Evolutionary conservation across 371 early-diverging fungal species (phyloP), one percentile per base, ranked within the genome.

Genomic region (Apophysomyces variabilis): DNA sequence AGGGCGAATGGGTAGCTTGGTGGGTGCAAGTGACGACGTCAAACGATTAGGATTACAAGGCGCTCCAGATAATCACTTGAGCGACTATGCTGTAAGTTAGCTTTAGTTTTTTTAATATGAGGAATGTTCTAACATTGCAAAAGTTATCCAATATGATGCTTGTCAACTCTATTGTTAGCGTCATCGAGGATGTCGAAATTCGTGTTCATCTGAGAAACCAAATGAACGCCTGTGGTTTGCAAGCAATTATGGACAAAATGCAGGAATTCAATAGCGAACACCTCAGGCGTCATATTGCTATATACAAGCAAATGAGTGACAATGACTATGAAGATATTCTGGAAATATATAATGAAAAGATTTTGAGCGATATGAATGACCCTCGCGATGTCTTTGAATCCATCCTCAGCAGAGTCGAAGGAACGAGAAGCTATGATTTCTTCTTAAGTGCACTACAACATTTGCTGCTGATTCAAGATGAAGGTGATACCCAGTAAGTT

Each of bases 121-220:
- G 32, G n/a, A 5, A 16, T 37, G 43, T 3, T 43, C 3, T 35
- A 41, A 41, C 60, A 1, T n/a, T 38, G 9, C 2, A 7, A 18
- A 72, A 86, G 79, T 73, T 94, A 36, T 91, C 93, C 16, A 92
- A 91, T 67, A 86, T 95, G 82, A 90, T 95, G 67, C 79, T 95
- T 35, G 85, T 95, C 69, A 95, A 95, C 67, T 91, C 93, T 0
- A 71, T 95, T 0, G 85, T 95, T 7, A 87, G 87, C 26, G 91
- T 92, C 1, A 86, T 90, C 7, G 92, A 92, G 56, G 91, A 94
- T 66, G 87, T 90, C 5, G 93, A 93, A 57, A 65, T 89, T 32
- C 84, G 95, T 37, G 85, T 91, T 16, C 91, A 95, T 66, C 71
- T 93, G 39, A 78, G 95, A 44, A 91, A 89, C 62, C 92, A 93